Percentiles rank a stretch among this genome's conserved stretches.
Conservation (phyloP, 2,329 filamentous ascomycete species). For the Harringtonia aguacate region DNA sequence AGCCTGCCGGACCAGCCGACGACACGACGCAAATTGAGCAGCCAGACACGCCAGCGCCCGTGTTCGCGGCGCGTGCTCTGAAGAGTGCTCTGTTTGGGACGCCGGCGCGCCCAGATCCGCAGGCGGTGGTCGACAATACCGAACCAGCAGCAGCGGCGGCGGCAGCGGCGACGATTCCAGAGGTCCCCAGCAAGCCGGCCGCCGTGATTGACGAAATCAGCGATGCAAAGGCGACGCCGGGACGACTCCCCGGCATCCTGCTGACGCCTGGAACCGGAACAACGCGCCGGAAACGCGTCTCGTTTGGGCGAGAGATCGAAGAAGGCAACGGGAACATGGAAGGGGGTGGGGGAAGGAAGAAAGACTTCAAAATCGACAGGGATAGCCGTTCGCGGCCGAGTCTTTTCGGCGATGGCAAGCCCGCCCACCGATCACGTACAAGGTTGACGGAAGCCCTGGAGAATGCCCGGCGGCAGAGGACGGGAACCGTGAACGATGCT, state of each 20-base stretch:
- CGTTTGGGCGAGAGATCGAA: slow-evolving; percentile 48
- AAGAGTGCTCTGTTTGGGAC: slow-evolving; percentile 55
- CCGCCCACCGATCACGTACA: slow-evolving; percentile 23
- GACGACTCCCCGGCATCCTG: slow-evolving; percentile 42
- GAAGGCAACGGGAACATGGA: slow-evolving; percentile 22
- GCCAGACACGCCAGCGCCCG: slow-evolving; percentile 54
- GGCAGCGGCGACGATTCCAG: not conserved
- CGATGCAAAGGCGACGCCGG: slow-evolving; percentile 12
- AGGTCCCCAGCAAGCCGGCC: not conserved
- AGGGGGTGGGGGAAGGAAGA: slow-evolving; percentile 5
- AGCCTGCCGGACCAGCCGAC: slow-evolving; percentile 11
- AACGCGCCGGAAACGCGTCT: slow-evolving; percentile 52
- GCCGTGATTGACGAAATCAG: slow-evolving; percentile 3
- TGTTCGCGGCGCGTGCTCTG: slow-evolving; percentile 55
- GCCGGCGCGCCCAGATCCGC: slow-evolving; percentile 26
- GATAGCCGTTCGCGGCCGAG: slow-evolving; percentile 8
- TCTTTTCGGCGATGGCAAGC: slow-evolving; percentile 6
- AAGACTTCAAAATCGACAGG: slow-evolving; percentile 16
- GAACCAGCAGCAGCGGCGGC: not conserved
- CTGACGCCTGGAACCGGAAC: slow-evolving; percentile 53
- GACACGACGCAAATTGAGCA: slow-evolving; percentile 35
- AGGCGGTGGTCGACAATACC: slow-evolving; percentile 18
- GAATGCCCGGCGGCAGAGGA: slow-evolving; percentile 18
- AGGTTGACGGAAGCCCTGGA: slow-evolving; percentile 35
- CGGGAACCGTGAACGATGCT: slow-evolving; percentile 12